Evolutionary conservation across 2,329 filamentous ascomycete genomes (phyloP).

Genomic region (Didymella pinodella): DNA sequence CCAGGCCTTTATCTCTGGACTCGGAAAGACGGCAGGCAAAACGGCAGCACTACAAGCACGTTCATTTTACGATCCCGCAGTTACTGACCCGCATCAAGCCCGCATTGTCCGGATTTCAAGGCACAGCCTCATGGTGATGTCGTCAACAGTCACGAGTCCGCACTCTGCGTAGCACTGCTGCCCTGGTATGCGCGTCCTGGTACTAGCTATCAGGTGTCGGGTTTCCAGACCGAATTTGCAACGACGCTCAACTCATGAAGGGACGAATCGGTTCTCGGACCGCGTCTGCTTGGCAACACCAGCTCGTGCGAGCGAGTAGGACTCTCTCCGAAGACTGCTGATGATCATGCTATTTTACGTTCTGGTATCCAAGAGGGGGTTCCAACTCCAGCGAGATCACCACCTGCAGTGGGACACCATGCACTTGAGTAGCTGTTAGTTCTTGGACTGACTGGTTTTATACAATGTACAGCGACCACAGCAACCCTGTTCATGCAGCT

Average conservation of each 20-base stretch:
- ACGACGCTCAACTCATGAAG: slow-evolving; percentile 1
- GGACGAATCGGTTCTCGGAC: slow-evolving; percentile 3
- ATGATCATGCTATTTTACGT: slow-evolving; percentile 5
- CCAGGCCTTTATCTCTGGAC: slow-evolving; percentile 16
- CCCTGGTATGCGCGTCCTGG: slow-evolving; percentile 10
- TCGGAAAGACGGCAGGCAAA: slow-evolving; percentile 17
- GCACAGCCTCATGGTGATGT: slow-evolving; percentile 12
- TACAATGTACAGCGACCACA: not conserved
- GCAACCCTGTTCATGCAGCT: slow-evolving; percentile 10
- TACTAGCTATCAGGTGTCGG: not conserved
- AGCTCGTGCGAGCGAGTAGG: slow-evolving; percentile 14
- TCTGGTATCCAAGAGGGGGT: slow-evolving; percentile 8
- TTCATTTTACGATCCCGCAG: slow-evolving; percentile 20
- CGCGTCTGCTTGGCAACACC: slow-evolving; percentile 13
- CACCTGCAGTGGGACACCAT: slow-evolving; percentile 7
- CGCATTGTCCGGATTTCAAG: slow-evolving; percentile 9
- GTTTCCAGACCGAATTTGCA: not conserved
- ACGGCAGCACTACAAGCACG: slow-evolving; percentile 13
- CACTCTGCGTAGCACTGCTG: slow-evolving; percentile 2
- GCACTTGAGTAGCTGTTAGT: not conserved
- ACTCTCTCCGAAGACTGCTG: slow-evolving; percentile 12
- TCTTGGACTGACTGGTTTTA: not conserved
- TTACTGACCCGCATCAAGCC: slow-evolving; percentile 7
- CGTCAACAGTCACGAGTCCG: slow-evolving; percentile 3
- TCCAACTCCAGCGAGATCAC: slow-evolving; percentile 12